These are phyloP conservation scores for Paramecium bursaria DNA, from an alignment of 73 alveolate species.

Conservation along the genomic window DNA sequence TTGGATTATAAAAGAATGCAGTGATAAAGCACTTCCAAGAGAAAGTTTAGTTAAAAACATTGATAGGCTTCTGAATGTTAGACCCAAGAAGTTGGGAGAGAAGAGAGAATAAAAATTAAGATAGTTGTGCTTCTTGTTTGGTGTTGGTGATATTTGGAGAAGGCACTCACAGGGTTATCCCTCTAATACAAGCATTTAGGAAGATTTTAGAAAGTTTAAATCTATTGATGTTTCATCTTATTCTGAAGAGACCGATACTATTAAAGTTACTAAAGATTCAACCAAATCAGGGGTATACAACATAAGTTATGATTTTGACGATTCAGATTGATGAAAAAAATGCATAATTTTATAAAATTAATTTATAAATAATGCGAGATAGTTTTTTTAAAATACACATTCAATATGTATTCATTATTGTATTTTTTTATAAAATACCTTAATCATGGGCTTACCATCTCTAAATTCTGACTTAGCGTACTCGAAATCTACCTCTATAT, in stretches of 20 bases:
- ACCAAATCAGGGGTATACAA: constrained; percentile 24
- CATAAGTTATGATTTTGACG: constrained; percentile 12
- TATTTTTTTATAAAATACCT: no score
- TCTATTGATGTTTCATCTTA: constrained; percentile 50
- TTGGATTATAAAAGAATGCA: constrained; percentile 8
- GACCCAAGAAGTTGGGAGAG: neutral
- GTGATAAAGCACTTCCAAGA: constrained; percentile 4
- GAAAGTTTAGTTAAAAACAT: constrained; percentile 10
- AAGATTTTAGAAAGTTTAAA: constrained; percentile 37
- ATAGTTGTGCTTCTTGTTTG: constrained; percentile 39
- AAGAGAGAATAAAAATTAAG: neutral
- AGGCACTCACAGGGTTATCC: neutral
- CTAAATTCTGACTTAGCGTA: no score
- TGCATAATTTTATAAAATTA: no score
- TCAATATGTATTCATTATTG: no score
- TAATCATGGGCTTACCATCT: no score
- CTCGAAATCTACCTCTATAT: no score
- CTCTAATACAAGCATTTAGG: neutral
- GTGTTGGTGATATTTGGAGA: constrained; percentile 55
- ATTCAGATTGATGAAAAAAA: constrained; percentile 65
- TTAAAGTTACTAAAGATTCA: constrained; percentile 17
- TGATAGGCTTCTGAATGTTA: constrained; percentile 19
- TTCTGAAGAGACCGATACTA: neutral
- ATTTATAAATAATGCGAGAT: no score
- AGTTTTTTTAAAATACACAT: no score